Base-by-base conservation (phyloP, 805 yeast genomes). In the Zygosaccharomyces pseudorouxii region DNA sequence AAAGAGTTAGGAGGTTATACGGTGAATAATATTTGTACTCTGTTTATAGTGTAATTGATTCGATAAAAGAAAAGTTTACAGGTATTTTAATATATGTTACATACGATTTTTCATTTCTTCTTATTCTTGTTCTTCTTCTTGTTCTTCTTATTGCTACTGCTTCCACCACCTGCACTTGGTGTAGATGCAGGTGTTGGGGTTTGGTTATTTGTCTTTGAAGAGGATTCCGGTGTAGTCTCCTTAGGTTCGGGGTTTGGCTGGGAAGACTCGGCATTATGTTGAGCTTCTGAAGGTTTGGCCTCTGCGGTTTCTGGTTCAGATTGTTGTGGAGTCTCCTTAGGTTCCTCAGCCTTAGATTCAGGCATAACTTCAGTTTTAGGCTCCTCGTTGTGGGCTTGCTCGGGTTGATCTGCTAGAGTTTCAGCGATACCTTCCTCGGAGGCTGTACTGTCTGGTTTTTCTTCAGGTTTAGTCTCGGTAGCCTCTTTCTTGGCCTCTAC, bases 1-100 rank as follows among this genome's bases (percentile, higher is more conserved):
- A 92, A 71, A 86, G 96, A 67, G 99, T 93, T 29, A 85, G 96
- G 74, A 82, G 96, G 66, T 73, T 93, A 55, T 90, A 92, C 72
- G 98, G 99, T 39, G 98, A 93, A 71, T 89, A 74, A 55, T 28
- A 23, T 14, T 10, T 41, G 10, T 20, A 38, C 20, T 33, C 12
- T 9, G 19, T 16, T 20, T 16, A 25, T 39, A 39, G 5, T 39
- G 25, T 33, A 33, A 9, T 4, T 18, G 20, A 25, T 14, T 27
- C 14, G 28, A 38, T 9, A 11, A 19, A n/a, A 11, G 11, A n/a
- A 12, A 41, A n/a, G 25, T 29, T 37, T 28, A 41, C 44, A 29
- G 25, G 44, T 20, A 29, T 41, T 41, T 8, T 33, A 31, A 19
- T 33, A 33, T 35, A 42, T 23, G 20, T 35, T 33, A 42, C 38